These are phyloP conservation scores for Alternaria panax DNA, from an alignment of 2,329 filamentous ascomycete genomes.

Conservation along the genomic window DNA sequence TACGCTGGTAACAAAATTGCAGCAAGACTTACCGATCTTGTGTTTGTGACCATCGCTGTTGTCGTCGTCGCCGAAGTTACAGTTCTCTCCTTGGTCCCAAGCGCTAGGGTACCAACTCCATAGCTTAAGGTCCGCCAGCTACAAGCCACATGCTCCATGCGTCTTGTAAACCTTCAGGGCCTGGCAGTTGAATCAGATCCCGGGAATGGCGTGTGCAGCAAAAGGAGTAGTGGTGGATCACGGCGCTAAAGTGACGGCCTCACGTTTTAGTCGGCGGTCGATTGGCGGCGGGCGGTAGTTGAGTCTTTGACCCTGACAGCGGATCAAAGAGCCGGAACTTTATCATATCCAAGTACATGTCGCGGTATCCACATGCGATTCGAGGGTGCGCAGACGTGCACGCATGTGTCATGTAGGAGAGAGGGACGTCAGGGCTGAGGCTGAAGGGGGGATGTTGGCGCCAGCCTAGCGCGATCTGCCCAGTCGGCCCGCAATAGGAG, in stretches of 20 bases:
- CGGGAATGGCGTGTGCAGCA: background rate
- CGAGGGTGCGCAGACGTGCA: background rate
- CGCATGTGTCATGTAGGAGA: background rate
- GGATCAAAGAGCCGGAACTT: background rate
- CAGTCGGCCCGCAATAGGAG: background rate
- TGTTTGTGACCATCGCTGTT: background rate
- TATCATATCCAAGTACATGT: background rate
- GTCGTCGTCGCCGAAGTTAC: slow-evolving; percentile 7
- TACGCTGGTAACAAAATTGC: too few relatives aligned
- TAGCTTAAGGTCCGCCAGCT: background rate
- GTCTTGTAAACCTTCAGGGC: background rate
- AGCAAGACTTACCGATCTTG: background rate
- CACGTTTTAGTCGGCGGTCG: background rate
- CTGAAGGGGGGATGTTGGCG: background rate
- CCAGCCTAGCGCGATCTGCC: background rate
- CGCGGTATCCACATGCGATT: background rate
- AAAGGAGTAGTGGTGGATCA: background rate
- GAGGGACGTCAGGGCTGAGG: background rate
- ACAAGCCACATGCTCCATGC: background rate
- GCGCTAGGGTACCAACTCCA: background rate
- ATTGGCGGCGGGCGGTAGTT: background rate
- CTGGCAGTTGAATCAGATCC: background rate
- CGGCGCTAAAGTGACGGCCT: background rate
- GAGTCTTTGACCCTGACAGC: background rate
- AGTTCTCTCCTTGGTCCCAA: background rate